phyloP scores from a whole-genome alignment of 2,329 filamentous ascomycete genomes.

The Neonectria sp. region DNA sequence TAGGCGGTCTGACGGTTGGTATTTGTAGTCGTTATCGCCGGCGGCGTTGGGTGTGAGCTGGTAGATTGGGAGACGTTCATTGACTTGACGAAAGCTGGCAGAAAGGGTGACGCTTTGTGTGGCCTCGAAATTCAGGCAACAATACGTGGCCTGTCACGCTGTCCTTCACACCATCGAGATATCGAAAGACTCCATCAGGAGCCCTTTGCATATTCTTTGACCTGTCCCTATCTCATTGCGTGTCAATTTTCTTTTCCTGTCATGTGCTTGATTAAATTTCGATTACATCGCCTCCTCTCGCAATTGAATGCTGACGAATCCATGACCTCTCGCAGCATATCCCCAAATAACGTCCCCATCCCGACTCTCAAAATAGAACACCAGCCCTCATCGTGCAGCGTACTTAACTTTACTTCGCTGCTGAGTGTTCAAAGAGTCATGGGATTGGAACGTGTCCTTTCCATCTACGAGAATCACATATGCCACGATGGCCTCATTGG shows the following conservation, averaged over 20 bases:
- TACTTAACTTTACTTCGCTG: neutral
- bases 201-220: conserved; percentile 7
- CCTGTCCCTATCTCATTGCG: conserved; percentile 6
- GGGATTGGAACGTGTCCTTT: neutral
- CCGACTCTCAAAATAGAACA: neutral
- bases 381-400: neutral
- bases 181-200: conserved; percentile 29
- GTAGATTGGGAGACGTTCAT: conserved; percentile 40
- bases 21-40: conserved; percentile 45
- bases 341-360: neutral
- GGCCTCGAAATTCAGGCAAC: conserved; percentile 47
- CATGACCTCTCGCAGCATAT: neutral
- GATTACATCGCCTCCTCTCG: neutral
- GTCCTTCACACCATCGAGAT: conserved; percentile 32
- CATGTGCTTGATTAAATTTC: neutral
- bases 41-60: conserved; percentile 41
- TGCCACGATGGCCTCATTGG: conserved; percentile 7
- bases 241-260: neutral
- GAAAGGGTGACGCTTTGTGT: conserved; percentile 42
- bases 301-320: neutral
- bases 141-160: conserved; percentile 41
- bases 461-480: neutral
- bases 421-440: neutral
- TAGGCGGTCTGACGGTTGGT: conserved; percentile 31
- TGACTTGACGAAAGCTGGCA: conserved; percentile 48